These are phyloP conservation scores for Ceratobasidium sp. DNA, from an alignment of 1,284 basidiomycete species.

Conservation along the genomic window DNA sequence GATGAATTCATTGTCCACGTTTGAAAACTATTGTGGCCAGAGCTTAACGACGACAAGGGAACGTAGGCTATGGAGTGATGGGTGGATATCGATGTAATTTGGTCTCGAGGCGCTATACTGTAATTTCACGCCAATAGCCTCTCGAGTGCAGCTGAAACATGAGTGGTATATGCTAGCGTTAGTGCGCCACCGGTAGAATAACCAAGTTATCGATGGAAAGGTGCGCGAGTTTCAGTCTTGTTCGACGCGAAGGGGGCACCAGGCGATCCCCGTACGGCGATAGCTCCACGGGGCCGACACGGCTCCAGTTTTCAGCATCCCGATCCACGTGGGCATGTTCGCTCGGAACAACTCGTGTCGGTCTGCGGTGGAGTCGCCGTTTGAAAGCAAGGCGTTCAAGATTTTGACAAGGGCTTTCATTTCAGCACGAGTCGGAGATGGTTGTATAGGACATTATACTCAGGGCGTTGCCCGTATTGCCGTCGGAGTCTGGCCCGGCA, in stretches of 20 bases:
- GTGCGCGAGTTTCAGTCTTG: too few relatives aligned
- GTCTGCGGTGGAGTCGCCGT: neutral
- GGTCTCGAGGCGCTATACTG: neutral
- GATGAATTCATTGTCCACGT: constrained; percentile 1
- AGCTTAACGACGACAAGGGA: neutral
- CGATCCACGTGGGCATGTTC: too few relatives aligned
- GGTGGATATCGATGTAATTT: neutral
- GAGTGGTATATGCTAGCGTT: constrained; percentile 28
- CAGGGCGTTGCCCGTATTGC: neutral
- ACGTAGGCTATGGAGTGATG: neutral
- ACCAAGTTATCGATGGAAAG: neutral
- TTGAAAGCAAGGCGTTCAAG: neutral
- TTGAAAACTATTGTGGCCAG: neutral
- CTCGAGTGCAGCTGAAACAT: neutral
- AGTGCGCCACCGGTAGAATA: neutral
- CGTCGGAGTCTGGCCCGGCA: neutral
- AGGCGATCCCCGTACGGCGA: neutral
- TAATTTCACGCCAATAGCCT: neutral
- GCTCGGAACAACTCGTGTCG: constrained; percentile 8
- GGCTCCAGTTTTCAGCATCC: too few relatives aligned
- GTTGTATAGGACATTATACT: neutral
- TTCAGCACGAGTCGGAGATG: constrained; percentile 11
- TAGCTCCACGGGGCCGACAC: too few relatives aligned
- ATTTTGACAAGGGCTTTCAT: neutral
- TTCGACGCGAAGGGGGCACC: neutral